A percentile compares a stretch with the other conserved stretches of the same genome.
phyloP scores from a whole-genome alignment of 345 rosid species.

The Anacardium occidentale region DNA sequence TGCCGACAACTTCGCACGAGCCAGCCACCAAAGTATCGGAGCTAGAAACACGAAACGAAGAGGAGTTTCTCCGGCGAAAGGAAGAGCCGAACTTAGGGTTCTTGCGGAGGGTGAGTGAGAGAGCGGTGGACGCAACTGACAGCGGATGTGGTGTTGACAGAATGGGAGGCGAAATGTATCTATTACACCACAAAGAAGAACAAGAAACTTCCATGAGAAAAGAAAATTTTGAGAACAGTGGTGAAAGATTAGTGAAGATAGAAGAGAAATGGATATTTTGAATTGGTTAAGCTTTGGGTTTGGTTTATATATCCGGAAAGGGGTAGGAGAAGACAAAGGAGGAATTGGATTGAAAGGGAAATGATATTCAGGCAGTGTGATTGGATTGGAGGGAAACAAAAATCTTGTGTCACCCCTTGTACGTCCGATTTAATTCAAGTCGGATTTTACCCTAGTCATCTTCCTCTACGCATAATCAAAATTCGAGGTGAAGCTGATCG shows the following conservation, averaged over 20 bases:
- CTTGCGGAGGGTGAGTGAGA: conserved; percentile 29
- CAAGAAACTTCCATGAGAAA: conserved; percentile 38
- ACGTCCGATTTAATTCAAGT: no score
- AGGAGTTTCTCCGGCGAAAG: conserved; percentile 34
- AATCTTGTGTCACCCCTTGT: background rate
- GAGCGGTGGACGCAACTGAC: conserved; percentile 20
- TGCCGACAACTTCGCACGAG: conserved; percentile 45
- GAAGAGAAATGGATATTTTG: background rate
- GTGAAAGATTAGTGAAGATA: background rate
- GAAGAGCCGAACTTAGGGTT: conserved; percentile 29
- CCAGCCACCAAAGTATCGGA: conserved; percentile 66
- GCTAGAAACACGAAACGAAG: conserved; percentile 40
- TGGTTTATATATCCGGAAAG: background rate
- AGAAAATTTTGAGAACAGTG: conserved; percentile 17
- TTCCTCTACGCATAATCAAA: no score
- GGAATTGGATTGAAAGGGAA: background rate
- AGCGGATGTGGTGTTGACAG: conserved; percentile 26
- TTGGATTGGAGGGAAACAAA: conserved; percentile 24
- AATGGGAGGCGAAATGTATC: conserved; percentile 46
- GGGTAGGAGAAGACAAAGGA: background rate
- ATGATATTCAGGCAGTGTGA: background rate
- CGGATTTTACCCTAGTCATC: no score
- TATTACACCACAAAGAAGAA: conserved; percentile 30
- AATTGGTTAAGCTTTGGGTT: background rate
- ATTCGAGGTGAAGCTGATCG: no score